Conservation (phyloP, 1,284 basidiomycete species). For the Lentinus polychrous region DNA sequence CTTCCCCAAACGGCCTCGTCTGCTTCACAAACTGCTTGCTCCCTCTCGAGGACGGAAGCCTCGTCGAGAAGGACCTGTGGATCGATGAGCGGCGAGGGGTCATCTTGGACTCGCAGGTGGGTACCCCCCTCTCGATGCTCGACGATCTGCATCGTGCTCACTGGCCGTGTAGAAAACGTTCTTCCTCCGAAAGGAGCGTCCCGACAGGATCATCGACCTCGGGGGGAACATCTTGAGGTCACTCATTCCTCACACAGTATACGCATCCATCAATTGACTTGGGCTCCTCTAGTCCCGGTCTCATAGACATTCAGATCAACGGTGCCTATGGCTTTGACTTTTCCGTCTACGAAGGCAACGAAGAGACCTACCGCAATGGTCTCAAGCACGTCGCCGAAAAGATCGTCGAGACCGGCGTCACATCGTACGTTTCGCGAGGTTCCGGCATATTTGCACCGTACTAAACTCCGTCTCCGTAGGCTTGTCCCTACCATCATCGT, state of each 20-base stretch:
- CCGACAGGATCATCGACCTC: constrained; percentile 56
- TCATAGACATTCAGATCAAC: constrained; percentile 79
- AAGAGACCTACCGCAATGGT: constrained; percentile 61
- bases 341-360: constrained; percentile 68
- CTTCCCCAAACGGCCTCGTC: constrained; percentile 54
- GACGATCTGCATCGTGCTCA: background rate
- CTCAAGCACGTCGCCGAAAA: constrained; percentile 65
- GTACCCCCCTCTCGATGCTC: constrained; percentile 7
- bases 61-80: constrained; percentile 69
- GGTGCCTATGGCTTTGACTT: constrained; percentile 90
- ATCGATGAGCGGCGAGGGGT: constrained; percentile 63
- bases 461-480: constrained; percentile 25
- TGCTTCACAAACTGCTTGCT: constrained; percentile 84
- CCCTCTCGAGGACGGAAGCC: constrained; percentile 67
- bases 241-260: constrained; percentile 11
- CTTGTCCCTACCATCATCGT: constrained; percentile 75
- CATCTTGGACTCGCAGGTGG: constrained; percentile 68
- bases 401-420: constrained; percentile 85
- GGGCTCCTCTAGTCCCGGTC: constrained; percentile 46
- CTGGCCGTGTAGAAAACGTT: constrained; percentile 50
- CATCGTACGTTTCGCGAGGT: constrained; percentile 50
- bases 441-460: background rate
- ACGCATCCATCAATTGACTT: background rate
- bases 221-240: constrained; percentile 69
- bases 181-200: constrained; percentile 54